Evolutionary conservation across 495 filamentous ascomycete genomes (phyloP).

Genomic region (Penicillium salamii): DNA sequence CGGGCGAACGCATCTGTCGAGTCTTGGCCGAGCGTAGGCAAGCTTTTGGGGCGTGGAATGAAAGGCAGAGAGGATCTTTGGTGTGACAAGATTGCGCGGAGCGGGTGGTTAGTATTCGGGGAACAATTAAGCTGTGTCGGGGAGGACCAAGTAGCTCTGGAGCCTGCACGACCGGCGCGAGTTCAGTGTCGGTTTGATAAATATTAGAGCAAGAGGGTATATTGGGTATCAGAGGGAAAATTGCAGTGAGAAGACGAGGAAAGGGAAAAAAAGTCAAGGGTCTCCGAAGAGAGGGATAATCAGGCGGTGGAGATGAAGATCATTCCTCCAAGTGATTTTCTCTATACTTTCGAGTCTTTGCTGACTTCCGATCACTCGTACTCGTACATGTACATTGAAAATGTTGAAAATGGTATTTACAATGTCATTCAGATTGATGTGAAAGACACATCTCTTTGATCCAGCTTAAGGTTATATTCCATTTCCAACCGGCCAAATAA

Average conservation of each 20-base stretch:
- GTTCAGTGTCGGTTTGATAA: slow-evolving; percentile 9
- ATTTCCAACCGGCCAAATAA: not conserved
- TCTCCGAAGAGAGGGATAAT: slow-evolving; percentile 19
- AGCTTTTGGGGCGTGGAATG: no score
- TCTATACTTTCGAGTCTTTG: not conserved
- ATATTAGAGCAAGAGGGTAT: slow-evolving; percentile 1
- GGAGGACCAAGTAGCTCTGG: not conserved
- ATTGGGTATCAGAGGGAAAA: not conserved
- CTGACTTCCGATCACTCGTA: no score
- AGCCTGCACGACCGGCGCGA: slow-evolving; percentile 23
- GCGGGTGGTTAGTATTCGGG: not conserved
- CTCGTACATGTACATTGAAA: no score
- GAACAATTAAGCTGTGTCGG: not conserved
- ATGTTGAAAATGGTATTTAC: no score
- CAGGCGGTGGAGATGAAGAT: slow-evolving; percentile 15
- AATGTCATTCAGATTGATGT: not conserved
- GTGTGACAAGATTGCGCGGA: not conserved
- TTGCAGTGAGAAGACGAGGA: slow-evolving; percentile 2
- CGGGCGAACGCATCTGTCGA: slow-evolving; percentile 16
- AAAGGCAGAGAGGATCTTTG: not conserved
- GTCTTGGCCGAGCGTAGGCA: not conserved
- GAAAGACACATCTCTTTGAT: no score
- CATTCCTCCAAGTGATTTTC: slow-evolving; percentile 1
- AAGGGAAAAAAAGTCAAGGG: slow-evolving; percentile 7
- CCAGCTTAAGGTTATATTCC: no score